Evolutionary conservation across 2,329 filamentous ascomycete genomes (phyloP), one percentile per base, ranked within the genome.

Genomic region (Fusarium keratoplasticum): DNA sequence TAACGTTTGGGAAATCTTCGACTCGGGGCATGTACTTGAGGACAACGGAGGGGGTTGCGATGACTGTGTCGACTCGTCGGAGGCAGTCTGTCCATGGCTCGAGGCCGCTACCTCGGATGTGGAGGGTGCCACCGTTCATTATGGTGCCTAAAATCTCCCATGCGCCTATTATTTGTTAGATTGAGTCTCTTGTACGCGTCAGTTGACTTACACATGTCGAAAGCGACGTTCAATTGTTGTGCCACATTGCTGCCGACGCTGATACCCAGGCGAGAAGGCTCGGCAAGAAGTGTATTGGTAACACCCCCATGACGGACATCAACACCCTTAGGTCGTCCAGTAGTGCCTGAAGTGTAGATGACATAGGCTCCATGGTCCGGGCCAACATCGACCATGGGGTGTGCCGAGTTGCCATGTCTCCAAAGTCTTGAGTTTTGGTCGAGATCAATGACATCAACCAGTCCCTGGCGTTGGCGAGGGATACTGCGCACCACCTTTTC

Each of bases 91-190:
- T 74, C 71, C 71, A 74, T 6, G 58, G 71, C 4, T 69, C 64
- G 5, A 74, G 64, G 2, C 71, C 71, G 0, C 71, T 74, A 0
- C 71, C 71, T 55, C 71, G 64, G 35, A 74, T 74, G 44, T 74
- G 71, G 29, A 74, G 71, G 0, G 71, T 74, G 2, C 71, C 71
- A 1, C 71, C 71, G 4, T 74, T 74, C 71, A 74, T 74, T 61
- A 74, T 69, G 2, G 71, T 74, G 9, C 61, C 71, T 6, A 74
- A 11, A 6, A 74, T 69, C 22, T 74, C 71, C 71, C 71, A 74
- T 14, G 71, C 71, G 4, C 71, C 71, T 74, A 1, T 22, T 54
- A 5, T 7, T n/a, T 1, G 8, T 73, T 42, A 73, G 63, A 4
- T 3, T 18, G 11, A 5, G 4, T 22, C 3, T 11, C 2, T 22